Evolutionary conservation across 345 rosid species (phyloP), one percentile per base, ranked within the genome.

Genomic region (Salix arbutifolia): DNA sequence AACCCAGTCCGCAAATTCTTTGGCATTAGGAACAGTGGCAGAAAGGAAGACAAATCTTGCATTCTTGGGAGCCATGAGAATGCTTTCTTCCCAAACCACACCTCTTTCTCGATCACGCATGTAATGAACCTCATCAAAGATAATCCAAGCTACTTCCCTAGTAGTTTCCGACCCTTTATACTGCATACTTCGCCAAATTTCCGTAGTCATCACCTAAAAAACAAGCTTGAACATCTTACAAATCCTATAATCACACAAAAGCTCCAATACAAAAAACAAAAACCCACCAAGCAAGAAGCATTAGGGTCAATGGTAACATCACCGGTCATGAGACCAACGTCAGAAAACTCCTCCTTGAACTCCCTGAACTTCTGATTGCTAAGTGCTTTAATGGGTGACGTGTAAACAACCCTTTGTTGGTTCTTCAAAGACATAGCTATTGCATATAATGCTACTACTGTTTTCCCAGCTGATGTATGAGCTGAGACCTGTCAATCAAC

Each of bases 31-130:
- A 56, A 96, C 98, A 61, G 99, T 96, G 23, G 99, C 99, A 33
- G 99, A 96, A 8, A 96, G 92, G 86, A 96, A 96, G 42, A 96
- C 99, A 76, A 96, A 93, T 31, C 95, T 87, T 48, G 97, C 88
- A 79, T 91, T 93, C 84, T 90, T 93, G 0, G 99, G 98, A 71
- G 99, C 98, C 99, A 96, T 96, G 38, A 96, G 98, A 81, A 96
- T 96, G 87, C 98, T 96, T 84, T 96, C 98, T 76, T 96, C 99
- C 99, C 99, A 96, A 4, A 96, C 98, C 67, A 96, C 99, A 83
- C 99, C 98, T 86, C 99, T 89, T 79, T 96, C 98, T 8, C 90
- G 85, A 85, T 96, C 99, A 71, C 99, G 98, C 99, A 96, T 96
- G 86, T 96, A 96, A 84, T 96, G 99, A 48, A 96, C 99, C 85